Base-by-base conservation (phyloP, 1,139 yeast species). In the Pneumocystis oryctolagi region DNA sequence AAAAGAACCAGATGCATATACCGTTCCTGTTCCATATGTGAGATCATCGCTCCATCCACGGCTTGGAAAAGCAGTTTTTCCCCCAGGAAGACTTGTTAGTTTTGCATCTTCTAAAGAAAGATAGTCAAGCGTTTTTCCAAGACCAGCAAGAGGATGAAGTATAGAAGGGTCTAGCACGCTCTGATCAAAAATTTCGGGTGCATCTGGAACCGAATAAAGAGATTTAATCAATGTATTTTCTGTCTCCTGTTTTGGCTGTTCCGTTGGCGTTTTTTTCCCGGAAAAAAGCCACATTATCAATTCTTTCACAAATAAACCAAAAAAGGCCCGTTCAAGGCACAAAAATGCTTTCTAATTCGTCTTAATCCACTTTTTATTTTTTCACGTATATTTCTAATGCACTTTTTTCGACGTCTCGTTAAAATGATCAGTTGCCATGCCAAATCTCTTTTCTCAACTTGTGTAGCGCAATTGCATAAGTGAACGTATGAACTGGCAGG, bases 1-100 rank as follows among this genome's bases (percentile, higher is more conserved):
- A n/a, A 16, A 8, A 12, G 2, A 47, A 47, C 55, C 55, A 35
- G 62, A 39, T 9, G 92, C 79, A 74, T 92, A 92, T 61, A 89
- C 90, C 14, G 96, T 84, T 74, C 98, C 98, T 14, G 98, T 87
- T 70, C 98, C 98, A 76, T 94, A 92, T 80, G 97, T 89, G 68
- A 92, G 80, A 75, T 92, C 97, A 74, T 92, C 98, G 18, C 90
- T 82, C 96, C 97, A 92, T 71, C 94, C 95, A 77, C 97, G 85
- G 53, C 95, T 87, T 53, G 98, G 97, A 69, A 92, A 82, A 65
- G 92, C 75, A 65, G 96, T 96, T 72, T 87, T 88, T 0, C 95
- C 83, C 58, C 96, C 96, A 71, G 89, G 95, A 70, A 87, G 76
- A 28, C 82, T 76, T 62, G 83, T 82, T 68, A 89, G 77, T 68